Base-by-base conservation (phyloP, 768 basidiomycete species). In the Mycena olivaceomarginata region DNA sequence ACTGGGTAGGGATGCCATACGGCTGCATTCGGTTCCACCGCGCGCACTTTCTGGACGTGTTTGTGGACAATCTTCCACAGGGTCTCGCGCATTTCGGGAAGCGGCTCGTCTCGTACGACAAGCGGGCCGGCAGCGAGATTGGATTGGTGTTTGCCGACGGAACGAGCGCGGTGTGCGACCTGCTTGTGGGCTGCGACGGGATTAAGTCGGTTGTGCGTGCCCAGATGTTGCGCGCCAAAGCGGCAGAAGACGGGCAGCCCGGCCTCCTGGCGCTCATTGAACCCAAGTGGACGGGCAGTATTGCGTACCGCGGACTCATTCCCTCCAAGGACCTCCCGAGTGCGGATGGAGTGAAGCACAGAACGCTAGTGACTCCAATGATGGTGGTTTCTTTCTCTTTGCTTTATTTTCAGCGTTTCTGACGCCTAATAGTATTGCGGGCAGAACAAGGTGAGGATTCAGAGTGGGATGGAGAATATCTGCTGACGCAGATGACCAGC, bases 181-280 rank as follows among this genome's bases (percentile, higher is more conserved):
- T 91, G 18, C 85, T 90, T 6, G 76, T 90, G 62, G 90, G 89
- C 5, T 88, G 88, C 53, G 90, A 90, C 75, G 90, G 90, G 5
- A 84, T 91, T 69, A 86, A 87, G 74, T 87, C 86, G 18, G 73
- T 75, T 46, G 82, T 86, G 43, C 83, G 87, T 37, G 77, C 78
- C 2, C 85, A 86, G 75, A 81, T 87, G 81, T 82, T 83, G 74
- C 75, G 72, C 25, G 80, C 80, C 67, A 75, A 79, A 39, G 83
- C 85, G 20, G 63, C 79, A 76, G 79, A 81, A 37, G 77, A 81
- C 57, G 75, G 22, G 79, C 83, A 79, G 45, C 79, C 76, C 18
- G 77, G 81, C 5, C 77, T 89, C 13, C 68, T 87, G 73, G 77
- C 82, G 5, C 83, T 82, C 57, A 82, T 88, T 16, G 85, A 89